A percentile compares a stretch with the other conserved stretches of the same genome.
These are phyloP conservation scores for Phallus indusiatus DNA, from an alignment of 768 basidiomycete genomes.

Conservation along the genomic window DNA sequence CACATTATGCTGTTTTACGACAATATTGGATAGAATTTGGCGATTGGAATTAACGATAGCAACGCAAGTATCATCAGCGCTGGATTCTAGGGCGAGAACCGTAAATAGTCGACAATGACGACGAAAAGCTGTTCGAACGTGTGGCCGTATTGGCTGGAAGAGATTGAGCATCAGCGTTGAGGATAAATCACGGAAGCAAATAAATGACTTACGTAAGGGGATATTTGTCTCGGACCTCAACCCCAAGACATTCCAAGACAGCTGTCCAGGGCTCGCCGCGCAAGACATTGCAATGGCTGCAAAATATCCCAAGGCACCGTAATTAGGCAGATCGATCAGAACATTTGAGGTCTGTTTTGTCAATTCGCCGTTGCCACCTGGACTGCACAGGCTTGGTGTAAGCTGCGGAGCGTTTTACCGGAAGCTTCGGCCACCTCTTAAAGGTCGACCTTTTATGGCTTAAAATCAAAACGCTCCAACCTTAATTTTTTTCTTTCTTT, in stretches of 20 bases:
- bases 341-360: too few relatives aligned
- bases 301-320: too few relatives aligned
- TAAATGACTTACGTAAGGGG: background rate
- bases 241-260: too few relatives aligned
- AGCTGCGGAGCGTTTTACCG: too few relatives aligned
- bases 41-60: constrained; percentile 70
- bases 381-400: too few relatives aligned
- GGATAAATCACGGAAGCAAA: background rate
- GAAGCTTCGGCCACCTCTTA: too few relatives aligned
- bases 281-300: too few relatives aligned
- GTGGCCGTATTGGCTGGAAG: background rate
- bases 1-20: constrained; percentile 72
- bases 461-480: background rate
- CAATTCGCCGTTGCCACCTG: too few relatives aligned
- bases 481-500: background rate
- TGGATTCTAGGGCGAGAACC: constrained; percentile 73
- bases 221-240: too few relatives aligned
- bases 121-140: background rate
- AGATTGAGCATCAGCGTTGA: background rate
- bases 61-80: constrained; percentile 91
- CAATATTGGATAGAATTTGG: constrained; percentile 71
- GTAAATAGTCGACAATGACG: constrained; percentile 32
- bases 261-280: too few relatives aligned
- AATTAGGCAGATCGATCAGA: too few relatives aligned
- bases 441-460: too few relatives aligned